Conservation (phyloP, 108 stramenopile genomes). For the Skeletonema menzelii region DNA sequence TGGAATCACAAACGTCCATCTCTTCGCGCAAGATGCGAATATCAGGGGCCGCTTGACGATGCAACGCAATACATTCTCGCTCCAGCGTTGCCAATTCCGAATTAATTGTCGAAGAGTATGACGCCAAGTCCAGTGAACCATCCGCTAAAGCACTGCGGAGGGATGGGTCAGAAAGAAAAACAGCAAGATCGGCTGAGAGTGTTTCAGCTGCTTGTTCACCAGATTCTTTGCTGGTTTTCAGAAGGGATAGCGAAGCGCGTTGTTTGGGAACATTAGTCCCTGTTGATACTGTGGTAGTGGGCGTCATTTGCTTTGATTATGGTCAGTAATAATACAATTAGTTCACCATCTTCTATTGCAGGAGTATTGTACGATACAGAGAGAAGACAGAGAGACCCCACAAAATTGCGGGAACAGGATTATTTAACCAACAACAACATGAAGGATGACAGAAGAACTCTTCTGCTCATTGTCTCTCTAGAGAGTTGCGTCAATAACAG, state of each 20-base stretch:
- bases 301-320: not conserved
- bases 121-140: slow-evolving; percentile 79
- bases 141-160: slow-evolving; percentile 78
- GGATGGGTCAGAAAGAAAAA: slow-evolving; percentile 83
- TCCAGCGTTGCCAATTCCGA: slow-evolving; percentile 76
- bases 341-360: too few relatives aligned
- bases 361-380: too few relatives aligned
- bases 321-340: too few relatives aligned
- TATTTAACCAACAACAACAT: too few relatives aligned
- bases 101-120: slow-evolving; percentile 78
- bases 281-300: not conserved
- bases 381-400: too few relatives aligned
- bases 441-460: too few relatives aligned
- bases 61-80: slow-evolving; percentile 73
- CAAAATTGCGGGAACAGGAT: too few relatives aligned
- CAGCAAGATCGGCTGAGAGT: slow-evolving; percentile 78
- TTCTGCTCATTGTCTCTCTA: too few relatives aligned
- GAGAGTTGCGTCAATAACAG: too few relatives aligned
- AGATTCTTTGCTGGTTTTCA: not conserved
- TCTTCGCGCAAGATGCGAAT: slow-evolving; percentile 71
- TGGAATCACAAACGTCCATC: slow-evolving; percentile 91
- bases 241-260: not conserved
- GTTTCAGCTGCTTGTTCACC: not conserved
- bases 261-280: not conserved
- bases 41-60: slow-evolving; percentile 64